Evolutionary conservation across 164 flowering plant species (phyloP), one percentile per base, ranked within the genome.

Genomic region (Nelumbo lutea): DNA sequence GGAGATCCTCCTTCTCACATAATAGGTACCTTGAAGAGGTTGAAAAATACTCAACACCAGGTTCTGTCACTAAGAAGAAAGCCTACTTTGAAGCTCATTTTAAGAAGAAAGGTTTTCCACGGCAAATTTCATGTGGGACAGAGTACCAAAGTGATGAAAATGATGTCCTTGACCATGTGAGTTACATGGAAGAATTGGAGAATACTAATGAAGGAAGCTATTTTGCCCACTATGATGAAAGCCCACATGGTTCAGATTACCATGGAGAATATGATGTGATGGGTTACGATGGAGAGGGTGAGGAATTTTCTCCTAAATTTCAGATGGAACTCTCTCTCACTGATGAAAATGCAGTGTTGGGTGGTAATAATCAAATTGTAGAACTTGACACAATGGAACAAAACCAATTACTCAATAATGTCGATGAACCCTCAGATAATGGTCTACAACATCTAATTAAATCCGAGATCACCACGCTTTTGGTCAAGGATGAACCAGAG

Each of bases 21-120:
- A 90, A 92, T 72, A 79, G 87, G 73, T 84, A 90, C 70, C 85
- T 90, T 67, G 98, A 92, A 76, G 98, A 92, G 72, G 90, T 87
- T 15, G 93, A 86, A 76, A 87, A 83, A 75, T 87, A 69, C 80
- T 87, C 95, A 13, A 89, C 74, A 66, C 96, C 93, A 3, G 93
- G 96, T 65, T 87, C 90, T 60, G 98, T 92, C 42, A 80, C 77
- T 60, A 81, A 87, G 79, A 92, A 86, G 83, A 90, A 88, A 74
- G 98, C 96, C 40, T 88, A 89, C 75, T 90, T 93, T 75, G 98
- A 90, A 72, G 98, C 95, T 63, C 91, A 88, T 71, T 88, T 88
- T 66, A 90, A 74, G 82, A 88, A 77, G 77, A 92, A 84, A 77
- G 88, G 83, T 51, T 83, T 87, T 70, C 74, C 76, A 42, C 71